Evolutionary conservation across 441 rosid genomes (phyloP).

Genomic region (Populus hybrid): DNA sequence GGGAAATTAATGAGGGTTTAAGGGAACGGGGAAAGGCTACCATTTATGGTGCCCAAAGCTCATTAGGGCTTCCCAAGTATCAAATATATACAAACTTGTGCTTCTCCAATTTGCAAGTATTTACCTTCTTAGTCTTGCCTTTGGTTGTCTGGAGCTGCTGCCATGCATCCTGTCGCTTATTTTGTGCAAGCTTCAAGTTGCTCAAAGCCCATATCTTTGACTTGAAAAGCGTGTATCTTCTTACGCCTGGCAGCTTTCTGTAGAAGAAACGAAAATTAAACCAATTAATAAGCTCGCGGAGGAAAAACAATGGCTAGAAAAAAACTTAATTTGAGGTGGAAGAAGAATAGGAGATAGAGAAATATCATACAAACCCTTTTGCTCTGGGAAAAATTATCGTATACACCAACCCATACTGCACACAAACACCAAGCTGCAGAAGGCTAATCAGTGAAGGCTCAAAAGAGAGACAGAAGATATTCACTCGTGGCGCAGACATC

Average conservation of each 20-base stretch:
- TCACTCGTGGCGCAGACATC: not conserved
- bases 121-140: conserved; percentile 93
- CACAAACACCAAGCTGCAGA: not conserved
- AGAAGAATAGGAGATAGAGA: not conserved
- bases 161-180: conserved; percentile 95
- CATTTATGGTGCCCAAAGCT: too few species aligned
- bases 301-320: not conserved
- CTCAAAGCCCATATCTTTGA: conserved; percentile 75
- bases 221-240: conserved; percentile 94
- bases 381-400: not conserved
- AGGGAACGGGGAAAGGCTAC: too few species aligned
- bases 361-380: not conserved
- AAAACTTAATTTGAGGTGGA: too few species aligned
- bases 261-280: conserved; percentile 4
- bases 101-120: not conserved
- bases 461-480: not conserved
- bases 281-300: not conserved
- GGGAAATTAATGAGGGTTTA: too few species aligned
- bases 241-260: conserved; percentile 90
- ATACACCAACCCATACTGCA: not conserved
- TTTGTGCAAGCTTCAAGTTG: conserved; percentile 84
- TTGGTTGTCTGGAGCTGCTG: conserved; percentile 97
- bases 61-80: too few species aligned
- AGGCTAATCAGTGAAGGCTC: not conserved
- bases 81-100: not conserved